A percentile compares a stretch with the other conserved stretches of the same genome.
These are phyloP conservation scores for Cytospora leucostoma DNA, from an alignment of 2,329 filamentous ascomycete genomes.

Conservation along the genomic window DNA sequence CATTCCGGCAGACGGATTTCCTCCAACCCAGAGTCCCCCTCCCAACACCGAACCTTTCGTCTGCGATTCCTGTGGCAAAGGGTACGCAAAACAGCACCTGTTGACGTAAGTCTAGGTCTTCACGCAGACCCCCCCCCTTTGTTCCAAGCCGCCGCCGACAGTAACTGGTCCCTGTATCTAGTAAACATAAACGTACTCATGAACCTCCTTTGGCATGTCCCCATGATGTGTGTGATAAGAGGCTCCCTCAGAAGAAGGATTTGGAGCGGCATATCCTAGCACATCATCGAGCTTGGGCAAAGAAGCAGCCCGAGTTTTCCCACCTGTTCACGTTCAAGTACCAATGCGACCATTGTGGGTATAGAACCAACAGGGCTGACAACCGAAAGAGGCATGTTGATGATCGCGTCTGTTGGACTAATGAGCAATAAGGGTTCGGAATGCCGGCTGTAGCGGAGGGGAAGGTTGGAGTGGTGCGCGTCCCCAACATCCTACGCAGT, in stretches of 20 bases:
- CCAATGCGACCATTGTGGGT: constrained; percentile 2
- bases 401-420: not conserved
- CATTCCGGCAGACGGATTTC: no score
- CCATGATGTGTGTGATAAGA: not conserved
- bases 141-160: not conserved
- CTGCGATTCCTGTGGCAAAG: not conserved
- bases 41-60: not conserved
- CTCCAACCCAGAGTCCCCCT: not conserved
- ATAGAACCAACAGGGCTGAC: not conserved
- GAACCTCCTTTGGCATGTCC: not conserved
- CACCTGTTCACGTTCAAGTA: not conserved
- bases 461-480: not conserved
- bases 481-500: not conserved
- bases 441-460: not conserved
- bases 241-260: constrained; percentile 3
- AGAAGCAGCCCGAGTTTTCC: constrained; percentile 8
- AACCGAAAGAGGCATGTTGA: constrained; percentile 10
- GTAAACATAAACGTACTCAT: constrained; percentile 6
- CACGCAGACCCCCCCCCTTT: not conserved
- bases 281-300: not conserved
- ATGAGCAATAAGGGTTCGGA: not conserved
- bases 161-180: not conserved
- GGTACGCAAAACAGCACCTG: not conserved
- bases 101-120: not conserved
- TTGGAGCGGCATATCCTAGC: constrained; percentile 12